phyloP scores from a whole-genome alignment of 78 protist species.

The Goniomonas avonlea region DNA sequence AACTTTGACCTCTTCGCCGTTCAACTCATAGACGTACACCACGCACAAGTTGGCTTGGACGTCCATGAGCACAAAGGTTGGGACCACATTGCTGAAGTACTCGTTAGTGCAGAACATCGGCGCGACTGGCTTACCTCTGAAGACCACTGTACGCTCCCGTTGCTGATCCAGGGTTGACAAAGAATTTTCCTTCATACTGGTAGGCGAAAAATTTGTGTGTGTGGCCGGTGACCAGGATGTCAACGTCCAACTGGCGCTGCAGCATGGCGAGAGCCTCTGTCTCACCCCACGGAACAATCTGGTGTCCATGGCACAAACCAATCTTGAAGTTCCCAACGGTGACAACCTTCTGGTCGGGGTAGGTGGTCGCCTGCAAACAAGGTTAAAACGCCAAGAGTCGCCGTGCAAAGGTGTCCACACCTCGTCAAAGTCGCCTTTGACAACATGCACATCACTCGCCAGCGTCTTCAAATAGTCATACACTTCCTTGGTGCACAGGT shows the following conservation, averaged over 20 bases:
- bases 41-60: conserved; percentile 62
- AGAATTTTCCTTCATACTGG: conserved; percentile 71
- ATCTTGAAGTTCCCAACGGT: conserved; percentile 82
- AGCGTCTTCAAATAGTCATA: conserved; percentile 78
- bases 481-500: conserved; percentile 70
- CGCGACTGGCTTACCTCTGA: background rate
- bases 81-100: conserved; percentile 60
- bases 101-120: background rate
- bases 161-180: conserved; percentile 97
- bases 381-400: too few relatives aligned
- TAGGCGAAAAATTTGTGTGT: conserved; percentile 72
- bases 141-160: conserved; percentile 87
- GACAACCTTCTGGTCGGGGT: conserved; percentile 68
- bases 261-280: conserved; percentile 64
- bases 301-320: conserved; percentile 98
- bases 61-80: conserved; percentile 92
- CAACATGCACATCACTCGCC: conserved; percentile 82
- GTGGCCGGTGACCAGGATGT: conserved; percentile 88
- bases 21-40: conserved; percentile 43
- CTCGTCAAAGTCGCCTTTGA: conserved; percentile 24
- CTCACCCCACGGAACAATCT: conserved; percentile 79
- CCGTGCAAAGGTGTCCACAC: background rate
- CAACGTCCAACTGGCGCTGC: conserved; percentile 93
- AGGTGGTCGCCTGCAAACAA: background rate
- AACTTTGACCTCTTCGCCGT: conserved; percentile 68